Percentiles rank a stretch among this genome's conserved stretches.
Conservation (phyloP, 2,329 filamentous ascomycete genomes). For the Diaporthe amygdali region DNA sequence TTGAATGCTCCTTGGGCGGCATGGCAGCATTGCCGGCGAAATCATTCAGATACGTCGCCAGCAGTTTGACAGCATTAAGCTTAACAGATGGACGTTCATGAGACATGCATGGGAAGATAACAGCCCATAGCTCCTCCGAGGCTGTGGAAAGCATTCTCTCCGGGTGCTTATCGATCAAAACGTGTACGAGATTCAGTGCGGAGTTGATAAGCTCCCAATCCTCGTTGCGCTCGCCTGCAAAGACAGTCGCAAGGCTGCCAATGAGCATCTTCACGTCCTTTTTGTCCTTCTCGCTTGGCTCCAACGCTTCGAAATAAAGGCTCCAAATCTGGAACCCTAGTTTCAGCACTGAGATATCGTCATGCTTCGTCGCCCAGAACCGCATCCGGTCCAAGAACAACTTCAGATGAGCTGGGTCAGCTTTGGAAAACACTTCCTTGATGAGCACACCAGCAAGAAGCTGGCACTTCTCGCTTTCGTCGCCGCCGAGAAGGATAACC, state of each 20-base stretch:
- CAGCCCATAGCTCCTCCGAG: slow-evolving; percentile 72
- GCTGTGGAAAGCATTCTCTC: slow-evolving; percentile 64
- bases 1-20: slow-evolving; percentile 57
- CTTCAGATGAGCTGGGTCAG: slow-evolving; percentile 73
- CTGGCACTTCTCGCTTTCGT: slow-evolving; percentile 85
- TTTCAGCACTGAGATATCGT: slow-evolving; percentile 72
- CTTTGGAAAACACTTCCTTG: slow-evolving; percentile 79
- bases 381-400: slow-evolving; percentile 75
- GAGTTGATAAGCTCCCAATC: slow-evolving; percentile 79
- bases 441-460: slow-evolving; percentile 81
- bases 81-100: slow-evolving; percentile 79
- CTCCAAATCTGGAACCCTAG: slow-evolving; percentile 82
- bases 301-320: slow-evolving; percentile 78
- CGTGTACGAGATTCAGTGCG: slow-evolving; percentile 71
- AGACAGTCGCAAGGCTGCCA: slow-evolving; percentile 55
- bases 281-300: slow-evolving; percentile 61
- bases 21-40: slow-evolving; percentile 68
- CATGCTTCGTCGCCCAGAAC: slow-evolving; percentile 77
- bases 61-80: slow-evolving; percentile 73
- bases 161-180: slow-evolving; percentile 71
- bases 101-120: slow-evolving; percentile 70
- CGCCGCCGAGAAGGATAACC: slow-evolving; percentile 84
- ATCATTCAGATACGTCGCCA: slow-evolving; percentile 80
- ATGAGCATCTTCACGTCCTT: slow-evolving; percentile 72
- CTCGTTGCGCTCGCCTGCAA: slow-evolving; percentile 60